Conservation (phyloP, 495 filamentous ascomycete genomes). For the Podospora pseudoanserina region DNA sequence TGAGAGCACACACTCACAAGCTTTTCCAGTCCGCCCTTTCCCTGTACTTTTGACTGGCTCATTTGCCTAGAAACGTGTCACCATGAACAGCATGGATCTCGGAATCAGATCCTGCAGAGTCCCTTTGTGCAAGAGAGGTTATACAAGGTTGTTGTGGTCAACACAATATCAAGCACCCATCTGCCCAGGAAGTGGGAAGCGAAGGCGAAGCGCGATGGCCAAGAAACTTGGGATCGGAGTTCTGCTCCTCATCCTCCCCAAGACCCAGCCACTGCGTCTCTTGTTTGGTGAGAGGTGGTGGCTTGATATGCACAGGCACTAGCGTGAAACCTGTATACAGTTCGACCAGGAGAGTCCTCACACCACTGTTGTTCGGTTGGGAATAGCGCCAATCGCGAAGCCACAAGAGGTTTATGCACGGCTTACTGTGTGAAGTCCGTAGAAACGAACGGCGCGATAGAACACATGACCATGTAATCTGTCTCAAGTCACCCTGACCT, state of each 20-base stretch:
- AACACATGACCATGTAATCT: background rate
- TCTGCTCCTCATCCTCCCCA: background rate
- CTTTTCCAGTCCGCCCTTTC: background rate
- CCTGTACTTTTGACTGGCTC: background rate
- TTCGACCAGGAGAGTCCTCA: background rate
- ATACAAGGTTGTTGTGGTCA: background rate
- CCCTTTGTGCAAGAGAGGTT: background rate
- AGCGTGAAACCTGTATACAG: background rate
- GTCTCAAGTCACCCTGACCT: background rate
- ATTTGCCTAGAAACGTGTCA: background rate
- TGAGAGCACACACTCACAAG: background rate
- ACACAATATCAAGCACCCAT: background rate
- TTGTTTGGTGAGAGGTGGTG: background rate
- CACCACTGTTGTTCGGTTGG: background rate
- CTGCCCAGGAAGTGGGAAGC: background rate
- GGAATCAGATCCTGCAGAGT: background rate
- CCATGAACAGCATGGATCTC: background rate
- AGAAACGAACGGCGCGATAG: background rate
- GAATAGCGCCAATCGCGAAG: background rate
- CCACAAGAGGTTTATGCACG: background rate
- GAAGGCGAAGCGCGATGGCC: background rate
- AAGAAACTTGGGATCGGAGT: background rate
- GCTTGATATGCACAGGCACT: background rate
- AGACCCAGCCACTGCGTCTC: background rate
- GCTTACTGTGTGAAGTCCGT: background rate